Percentiles rank a stretch among this genome's conserved stretches.
Conservation (phyloP, 306 rosid species). For the Cyclanthera cordifolia region DNA sequence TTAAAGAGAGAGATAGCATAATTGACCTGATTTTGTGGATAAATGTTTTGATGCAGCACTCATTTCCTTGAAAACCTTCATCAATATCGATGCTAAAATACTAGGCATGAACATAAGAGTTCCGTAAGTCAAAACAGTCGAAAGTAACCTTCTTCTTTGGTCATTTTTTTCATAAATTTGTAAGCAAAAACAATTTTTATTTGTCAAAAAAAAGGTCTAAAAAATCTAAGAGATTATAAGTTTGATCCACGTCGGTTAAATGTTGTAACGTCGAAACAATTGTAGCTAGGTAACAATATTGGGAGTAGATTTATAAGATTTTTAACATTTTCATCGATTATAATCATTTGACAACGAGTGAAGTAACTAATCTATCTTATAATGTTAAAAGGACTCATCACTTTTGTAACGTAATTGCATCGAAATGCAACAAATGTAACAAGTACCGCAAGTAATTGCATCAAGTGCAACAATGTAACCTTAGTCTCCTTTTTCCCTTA, state of each 20-base stretch:
- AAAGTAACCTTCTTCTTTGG: constrained; percentile 36
- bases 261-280: no score
- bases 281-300: constrained; percentile 52
- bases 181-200: constrained; percentile 34
- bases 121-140: constrained; percentile 43
- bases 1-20: constrained; percentile 25
- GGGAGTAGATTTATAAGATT: constrained; percentile 28
- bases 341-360: background rate
- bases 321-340: constrained; percentile 46
- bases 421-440: constrained; percentile 45
- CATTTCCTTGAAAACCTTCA: constrained; percentile 41
- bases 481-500: constrained; percentile 12
- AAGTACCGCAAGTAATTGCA: constrained; percentile 42
- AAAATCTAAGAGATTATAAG: no score
- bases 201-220: no score
- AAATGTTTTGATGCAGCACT: constrained; percentile 29
- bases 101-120: constrained; percentile 50
- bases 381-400: no score
- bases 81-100: constrained; percentile 34
- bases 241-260: no score
- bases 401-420: constrained; percentile 21
- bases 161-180: constrained; percentile 43
- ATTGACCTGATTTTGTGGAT: constrained; percentile 41
- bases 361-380: no score
- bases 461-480: constrained; percentile 34